Base-by-base conservation (phyloP, 768 basidiomycete genomes). In the Pisolithus microcarpus region DNA sequence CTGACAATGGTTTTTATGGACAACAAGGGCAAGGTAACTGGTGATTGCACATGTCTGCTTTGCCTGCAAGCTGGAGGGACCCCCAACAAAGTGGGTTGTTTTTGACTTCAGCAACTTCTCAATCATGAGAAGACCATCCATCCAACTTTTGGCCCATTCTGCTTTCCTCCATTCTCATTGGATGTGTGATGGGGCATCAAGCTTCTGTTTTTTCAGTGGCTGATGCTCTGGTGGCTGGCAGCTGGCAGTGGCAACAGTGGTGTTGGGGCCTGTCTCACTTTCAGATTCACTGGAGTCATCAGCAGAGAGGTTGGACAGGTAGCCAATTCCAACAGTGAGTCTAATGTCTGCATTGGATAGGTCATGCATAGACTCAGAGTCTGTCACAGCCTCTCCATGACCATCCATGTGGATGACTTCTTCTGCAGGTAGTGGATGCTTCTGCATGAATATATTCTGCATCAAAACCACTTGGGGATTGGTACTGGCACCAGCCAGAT, bases 1-100 rank as follows among this genome's bases (percentile, higher is more conserved):
- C n/a, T 31, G 23, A 9, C 21, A 50, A 16, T 51, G 43, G 10
- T 52, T 37, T 47, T 66, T 67, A 7, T 62, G 55, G 10, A 70
- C 53, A 7, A 34, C 64, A 61, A 50, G 52, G 50, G 51, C 48
- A 34, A 70, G 46, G 46, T 60, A 57, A 37, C 53, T 62, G 46
- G 65, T 59, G 9, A 70, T 65, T 16, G 63, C 59, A 1, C 56
- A 43, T 0, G 61, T 59, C 13, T 58, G 56, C 42, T 60, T 58
- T 42, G 61, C 54, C 47, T 70, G 67, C n/a, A 69, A 55, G 13
- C 68, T 56, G 31, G 57, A 51, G 6, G 42, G 49, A 13, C 67
- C 67, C 30, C 58, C 60, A 9, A 46, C 54, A 50, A 69, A 68
- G 1, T 44, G 39, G 1, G 36, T 55, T 46, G 54, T 56, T 52